Evolutionary conservation across 73 alveolate genomes (phyloP), one percentile per base, ranked within the genome.

Genomic region (Durusdinium trenchii): DNA sequence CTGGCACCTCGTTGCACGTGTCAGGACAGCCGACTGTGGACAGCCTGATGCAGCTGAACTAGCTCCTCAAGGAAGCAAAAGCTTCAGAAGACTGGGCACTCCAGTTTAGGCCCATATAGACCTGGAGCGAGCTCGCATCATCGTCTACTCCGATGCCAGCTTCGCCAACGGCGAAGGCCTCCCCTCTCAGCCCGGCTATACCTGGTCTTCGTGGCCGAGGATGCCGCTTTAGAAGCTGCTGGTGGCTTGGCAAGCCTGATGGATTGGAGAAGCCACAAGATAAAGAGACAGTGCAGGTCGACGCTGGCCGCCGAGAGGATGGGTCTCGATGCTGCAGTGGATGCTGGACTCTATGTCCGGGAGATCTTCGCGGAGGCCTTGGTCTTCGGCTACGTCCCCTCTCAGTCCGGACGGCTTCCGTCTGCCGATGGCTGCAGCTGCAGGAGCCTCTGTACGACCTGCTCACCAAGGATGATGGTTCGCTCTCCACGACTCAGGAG

Each of bases 261-360:
- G 86, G 96, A 89, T 40, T 89, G 83, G 83, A 16, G 96, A 23
- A 42, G 86, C 42, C 86, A 45, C 50, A 35, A 69, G 40, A 62
- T 61, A 64, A 61, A 89, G 85, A 62, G 86, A 12, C 86, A 62
- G 40, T 60, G 86, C 51, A 48, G 96, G 38, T 42, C 71, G 3
- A 87, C 96, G 0, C n/a, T 87, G 67, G 96, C 96, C 40, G 96
- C 96, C 1, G 96, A 87, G 69, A 87, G 86, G 26, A 60, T 62
- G 85, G 64, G 71, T 12, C 42, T 60, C 71, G 96, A 87, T 45
- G 64, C 67, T 0, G 96, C 61, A 0, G 28, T 89, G 67, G 96
- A 89, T 40, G 85, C 86, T 1, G 96, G 73, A 6, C 43, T 89
- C 30, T 89, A 9, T 48, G 78, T n/a, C n/a, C 48, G 96, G 1